Evolutionary conservation across 73 alveolate species (phyloP).

Genomic region (Paramecium bursaria): DNA sequence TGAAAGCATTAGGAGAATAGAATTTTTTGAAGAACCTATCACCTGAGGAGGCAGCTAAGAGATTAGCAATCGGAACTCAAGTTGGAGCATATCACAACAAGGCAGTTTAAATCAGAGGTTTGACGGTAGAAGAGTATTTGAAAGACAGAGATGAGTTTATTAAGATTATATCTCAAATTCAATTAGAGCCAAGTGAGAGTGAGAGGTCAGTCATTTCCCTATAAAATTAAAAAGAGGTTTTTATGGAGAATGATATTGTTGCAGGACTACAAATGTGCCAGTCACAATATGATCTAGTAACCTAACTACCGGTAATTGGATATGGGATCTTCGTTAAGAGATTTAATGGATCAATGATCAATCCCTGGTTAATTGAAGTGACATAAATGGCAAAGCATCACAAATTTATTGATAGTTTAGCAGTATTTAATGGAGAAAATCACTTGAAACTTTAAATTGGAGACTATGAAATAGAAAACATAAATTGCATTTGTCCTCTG

Average conservation of each 20-base stretch:
- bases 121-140: conserved; percentile 49
- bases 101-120: conserved; percentile 57
- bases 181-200: neutral
- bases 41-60: conserved; percentile 67
- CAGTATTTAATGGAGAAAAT: conserved; percentile 13
- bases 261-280: conserved; percentile 22
- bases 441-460: neutral
- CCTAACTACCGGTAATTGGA: conserved; percentile 42
- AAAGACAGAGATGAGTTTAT: conserved; percentile 44
- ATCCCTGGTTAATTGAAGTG: conserved; percentile 56
- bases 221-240: conserved; percentile 40
- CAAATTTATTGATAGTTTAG: conserved; percentile 56
- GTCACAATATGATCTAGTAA: conserved; percentile 11
- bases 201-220: conserved; percentile 42
- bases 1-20: neutral
- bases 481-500: neutral
- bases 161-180: conserved; percentile 5
- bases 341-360: conserved; percentile 67
- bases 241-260: neutral
- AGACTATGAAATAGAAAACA: neutral
- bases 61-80: conserved; percentile 65
- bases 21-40: neutral
- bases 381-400: conserved; percentile 50
- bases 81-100: conserved; percentile 61
- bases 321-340: conserved; percentile 52